Conservation (phyloP, 2,329 filamentous ascomycete genomes). For the Passalora sequoiae region DNA sequence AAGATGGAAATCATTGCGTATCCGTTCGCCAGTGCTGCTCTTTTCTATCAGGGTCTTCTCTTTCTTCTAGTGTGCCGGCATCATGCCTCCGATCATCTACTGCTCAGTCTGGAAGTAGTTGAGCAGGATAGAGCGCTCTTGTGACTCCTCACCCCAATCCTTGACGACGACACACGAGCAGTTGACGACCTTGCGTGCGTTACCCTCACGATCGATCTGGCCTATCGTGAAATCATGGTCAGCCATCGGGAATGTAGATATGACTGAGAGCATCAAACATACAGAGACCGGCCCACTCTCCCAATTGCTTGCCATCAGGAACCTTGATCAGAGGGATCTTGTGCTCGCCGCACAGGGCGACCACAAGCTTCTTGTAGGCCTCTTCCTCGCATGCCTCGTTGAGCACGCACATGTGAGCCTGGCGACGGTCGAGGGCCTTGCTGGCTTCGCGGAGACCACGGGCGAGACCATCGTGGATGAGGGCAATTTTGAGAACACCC, state of each 20-base stretch:
- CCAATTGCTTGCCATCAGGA: constrained; percentile 97
- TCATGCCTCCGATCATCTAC: too few relatives aligned
- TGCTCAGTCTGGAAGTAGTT: constrained; percentile 98
- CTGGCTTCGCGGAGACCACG: constrained; percentile 96
- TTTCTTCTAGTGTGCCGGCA: too few relatives aligned
- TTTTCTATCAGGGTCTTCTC: too few relatives aligned
- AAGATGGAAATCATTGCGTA: too few relatives aligned
- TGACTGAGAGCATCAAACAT: constrained; percentile 51
- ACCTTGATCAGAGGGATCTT: constrained; percentile 99
- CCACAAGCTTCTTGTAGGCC: constrained; percentile 99
- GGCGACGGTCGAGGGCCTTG: constrained; percentile 96
- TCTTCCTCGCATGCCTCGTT: constrained; percentile 99
- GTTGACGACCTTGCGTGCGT: constrained; percentile 99
- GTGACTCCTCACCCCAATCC: constrained; percentile 99
- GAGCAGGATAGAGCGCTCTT: constrained; percentile 97
- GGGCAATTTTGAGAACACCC: constrained; percentile 95
- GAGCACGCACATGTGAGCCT: constrained; percentile 99
- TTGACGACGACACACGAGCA: constrained; percentile 99
- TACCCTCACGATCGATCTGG: constrained; percentile 97
- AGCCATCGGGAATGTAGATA: constrained; percentile 4
- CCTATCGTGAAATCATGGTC: constrained; percentile 49
- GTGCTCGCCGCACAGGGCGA: constrained; percentile 98
- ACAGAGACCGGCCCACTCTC: constrained; percentile 99
- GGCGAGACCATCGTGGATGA: constrained; percentile 99
- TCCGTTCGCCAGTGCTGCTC: too few relatives aligned